A percentile compares a stretch with the other conserved stretches of the same genome.
Evolutionary conservation across 2,329 filamentous ascomycete species (phyloP).

Genomic region (Amphichorda felina): DNA sequence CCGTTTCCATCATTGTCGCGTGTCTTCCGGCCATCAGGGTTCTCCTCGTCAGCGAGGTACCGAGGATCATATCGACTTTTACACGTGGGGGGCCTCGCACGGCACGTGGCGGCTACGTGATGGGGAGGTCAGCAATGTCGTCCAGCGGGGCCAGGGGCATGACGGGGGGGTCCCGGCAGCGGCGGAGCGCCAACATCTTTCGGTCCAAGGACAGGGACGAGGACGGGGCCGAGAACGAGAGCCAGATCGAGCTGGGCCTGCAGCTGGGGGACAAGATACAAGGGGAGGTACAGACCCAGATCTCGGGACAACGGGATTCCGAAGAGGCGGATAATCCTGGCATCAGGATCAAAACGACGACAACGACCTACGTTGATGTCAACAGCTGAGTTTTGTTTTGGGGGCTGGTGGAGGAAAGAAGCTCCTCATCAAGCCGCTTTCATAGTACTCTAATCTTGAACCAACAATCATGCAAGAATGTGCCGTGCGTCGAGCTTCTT

Average conservation of each 20-base stretch:
- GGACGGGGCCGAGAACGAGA: conserved; percentile 12
- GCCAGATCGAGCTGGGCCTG: conserved; percentile 10
- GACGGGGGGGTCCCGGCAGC: not conserved
- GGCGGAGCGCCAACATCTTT: not conserved
- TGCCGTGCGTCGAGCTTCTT: too few relatives aligned
- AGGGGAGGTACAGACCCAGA: conserved; percentile 18
- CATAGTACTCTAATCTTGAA: not conserved
- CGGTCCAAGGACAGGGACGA: conserved; percentile 2
- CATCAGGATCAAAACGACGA: conserved; percentile 9
- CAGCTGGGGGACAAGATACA: conserved; percentile 16
- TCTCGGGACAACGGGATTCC: conserved; percentile 4
- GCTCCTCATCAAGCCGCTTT: too few relatives aligned
- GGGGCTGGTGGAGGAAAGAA: too few relatives aligned
- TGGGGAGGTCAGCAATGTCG: conserved; percentile 2
- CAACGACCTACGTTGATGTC: conserved; percentile 1
- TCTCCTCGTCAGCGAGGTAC: conserved; percentile 9
- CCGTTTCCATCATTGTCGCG: conserved; percentile 26
- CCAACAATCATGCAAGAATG: too few relatives aligned
- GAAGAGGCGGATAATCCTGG: conserved; percentile 2
- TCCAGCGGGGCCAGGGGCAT: conserved; percentile 3
- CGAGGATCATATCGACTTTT: not conserved
- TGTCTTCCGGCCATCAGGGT: conserved; percentile 26
- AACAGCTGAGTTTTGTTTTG: too few relatives aligned
- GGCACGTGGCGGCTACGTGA: conserved; percentile 1
- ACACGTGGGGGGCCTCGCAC: not conserved